phyloP scores from a whole-genome alignment of 2,329 filamentous ascomycete species.

The Cercospora sp. region DNA sequence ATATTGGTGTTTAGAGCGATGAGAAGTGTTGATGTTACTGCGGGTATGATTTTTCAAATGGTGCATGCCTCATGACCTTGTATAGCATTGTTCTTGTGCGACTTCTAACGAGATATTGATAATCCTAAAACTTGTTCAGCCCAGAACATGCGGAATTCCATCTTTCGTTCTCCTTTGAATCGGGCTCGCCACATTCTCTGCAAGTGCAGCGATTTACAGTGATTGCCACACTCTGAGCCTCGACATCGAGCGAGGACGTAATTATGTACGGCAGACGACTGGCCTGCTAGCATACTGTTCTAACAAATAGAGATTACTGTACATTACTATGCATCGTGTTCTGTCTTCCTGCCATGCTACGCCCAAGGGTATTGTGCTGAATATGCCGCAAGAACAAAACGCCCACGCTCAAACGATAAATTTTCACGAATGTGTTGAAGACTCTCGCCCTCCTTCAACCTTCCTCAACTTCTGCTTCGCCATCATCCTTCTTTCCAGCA shows the following conservation, averaged over 20 bases:
- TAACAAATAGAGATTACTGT: background rate
- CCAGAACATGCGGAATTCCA: background rate
- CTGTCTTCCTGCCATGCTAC: background rate
- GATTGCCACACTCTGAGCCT: background rate
- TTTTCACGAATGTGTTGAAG: background rate
- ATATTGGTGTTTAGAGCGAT: background rate
- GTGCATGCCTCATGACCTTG: background rate
- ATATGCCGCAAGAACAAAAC: background rate
- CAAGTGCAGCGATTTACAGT: background rate
- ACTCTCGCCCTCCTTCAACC: background rate
- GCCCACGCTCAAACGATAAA: background rate
- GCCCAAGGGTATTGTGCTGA: background rate
- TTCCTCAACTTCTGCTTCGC: background rate
- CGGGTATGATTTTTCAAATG: background rate
- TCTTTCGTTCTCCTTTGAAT: background rate
- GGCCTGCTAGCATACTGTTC: background rate
- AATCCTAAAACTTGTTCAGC: background rate
- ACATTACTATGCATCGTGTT: background rate
- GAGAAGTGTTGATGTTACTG: background rate
- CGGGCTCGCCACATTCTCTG: background rate
- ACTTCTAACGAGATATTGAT: background rate
- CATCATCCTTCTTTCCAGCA: constrained; percentile 6
- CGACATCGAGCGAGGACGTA: background rate
- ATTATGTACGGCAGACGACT: background rate
- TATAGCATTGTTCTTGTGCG: background rate